Conservation (phyloP, 169 alveolate species). For the Plasmodium inui region DNA sequence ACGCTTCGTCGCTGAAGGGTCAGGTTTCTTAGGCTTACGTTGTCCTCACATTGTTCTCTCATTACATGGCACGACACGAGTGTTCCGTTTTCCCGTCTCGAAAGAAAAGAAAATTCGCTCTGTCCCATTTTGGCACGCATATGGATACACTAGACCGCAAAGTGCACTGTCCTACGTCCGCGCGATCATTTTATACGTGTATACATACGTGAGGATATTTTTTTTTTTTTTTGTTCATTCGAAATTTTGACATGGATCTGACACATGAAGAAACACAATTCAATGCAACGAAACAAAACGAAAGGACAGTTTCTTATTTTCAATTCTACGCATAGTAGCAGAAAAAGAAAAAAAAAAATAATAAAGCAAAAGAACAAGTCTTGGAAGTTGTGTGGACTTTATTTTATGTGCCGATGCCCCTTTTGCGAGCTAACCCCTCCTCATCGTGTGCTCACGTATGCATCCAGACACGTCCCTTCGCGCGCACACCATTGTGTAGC, state of each 20-base stretch:
- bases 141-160: neutral
- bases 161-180: neutral
- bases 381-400: neutral
- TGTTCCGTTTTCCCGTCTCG: neutral
- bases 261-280: neutral
- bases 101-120: too few species aligned
- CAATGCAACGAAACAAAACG: neutral
- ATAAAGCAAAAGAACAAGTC: neutral
- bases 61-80: neutral
- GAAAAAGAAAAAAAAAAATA: neutral
- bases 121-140: neutral
- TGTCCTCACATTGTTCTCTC: neutral
- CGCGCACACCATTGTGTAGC: neutral
- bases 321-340: neutral
- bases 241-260: neutral
- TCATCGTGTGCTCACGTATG: conserved; percentile 3
- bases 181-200: neutral
- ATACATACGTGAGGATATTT: neutral
- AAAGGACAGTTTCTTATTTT: neutral
- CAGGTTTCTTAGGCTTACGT: neutral
- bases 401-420: neutral
- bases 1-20: neutral
- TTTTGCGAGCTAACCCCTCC: neutral
- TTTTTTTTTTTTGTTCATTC: neutral
- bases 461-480: neutral